A percentile compares a stretch with the other conserved stretches of the same genome.
phyloP scores from a whole-genome alignment of 2,329 filamentous ascomycete species.

The Coleophoma crateriformis region DNA sequence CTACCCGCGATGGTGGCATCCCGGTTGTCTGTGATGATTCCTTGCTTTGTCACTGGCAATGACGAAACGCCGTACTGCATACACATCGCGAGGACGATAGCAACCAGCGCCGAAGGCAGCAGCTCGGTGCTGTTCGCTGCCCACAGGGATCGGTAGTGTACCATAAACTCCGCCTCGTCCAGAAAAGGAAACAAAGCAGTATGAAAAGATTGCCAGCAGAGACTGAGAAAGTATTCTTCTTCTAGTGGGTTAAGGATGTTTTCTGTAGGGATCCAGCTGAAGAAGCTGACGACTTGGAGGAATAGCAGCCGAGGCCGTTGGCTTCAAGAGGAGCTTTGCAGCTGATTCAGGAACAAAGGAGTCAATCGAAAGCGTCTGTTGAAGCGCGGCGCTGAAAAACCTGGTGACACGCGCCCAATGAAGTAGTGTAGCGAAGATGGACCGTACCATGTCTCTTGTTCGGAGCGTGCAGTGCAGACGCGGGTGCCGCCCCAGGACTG shows the following conservation, averaged over 20 bases:
- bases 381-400: conserved; percentile 26
- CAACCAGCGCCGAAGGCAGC: conserved; percentile 41
- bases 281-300: conserved; percentile 1
- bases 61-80: conserved; percentile 40
- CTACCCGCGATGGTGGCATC: conserved; percentile 30
- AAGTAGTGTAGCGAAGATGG: conserved; percentile 40
- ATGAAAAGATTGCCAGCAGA: conserved; percentile 44
- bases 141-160: conserved; percentile 38
- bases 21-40: conserved; percentile 13
- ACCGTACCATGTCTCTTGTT: conserved; percentile 35
- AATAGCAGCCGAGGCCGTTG: conserved; percentile 12
- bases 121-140: conserved; percentile 20
- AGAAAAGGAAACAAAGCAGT: conserved; percentile 32
- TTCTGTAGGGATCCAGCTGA: conserved; percentile 5
- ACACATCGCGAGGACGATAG: conserved; percentile 45
- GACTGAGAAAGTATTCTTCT: conserved; percentile 39
- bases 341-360: conserved; percentile 23
- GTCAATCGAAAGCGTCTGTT: conserved; percentile 25
- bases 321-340: conserved; percentile 4
- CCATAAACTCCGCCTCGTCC: conserved; percentile 36
- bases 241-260: conserved; percentile 31
- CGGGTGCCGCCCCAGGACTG: conserved; percentile 33
- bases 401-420: conserved; percentile 35
- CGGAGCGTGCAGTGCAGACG: conserved; percentile 28
- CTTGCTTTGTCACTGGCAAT: conserved; percentile 8